Base-by-base conservation (phyloP, 192 early-diverging fungal genomes). In the Podochytrium sp. region DNA sequence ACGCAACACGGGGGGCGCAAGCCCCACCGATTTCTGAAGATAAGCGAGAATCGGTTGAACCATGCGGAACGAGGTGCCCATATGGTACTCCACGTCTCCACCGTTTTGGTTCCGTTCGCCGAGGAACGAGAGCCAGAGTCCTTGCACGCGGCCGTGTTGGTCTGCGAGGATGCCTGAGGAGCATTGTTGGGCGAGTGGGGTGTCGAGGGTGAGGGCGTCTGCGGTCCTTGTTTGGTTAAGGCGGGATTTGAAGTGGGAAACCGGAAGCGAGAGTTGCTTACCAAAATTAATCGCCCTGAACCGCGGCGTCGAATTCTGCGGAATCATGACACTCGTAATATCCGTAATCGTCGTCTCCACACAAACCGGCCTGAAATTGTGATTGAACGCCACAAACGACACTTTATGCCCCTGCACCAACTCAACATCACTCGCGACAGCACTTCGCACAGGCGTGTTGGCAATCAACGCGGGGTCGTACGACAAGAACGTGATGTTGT, bases 401-500 rank as follows among this genome's bases (percentile, higher is more conserved):
- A 84, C 80, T 16, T 66, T 53, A 60, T 84, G 80, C 2, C 94
- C 74, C 33, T 94, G 91, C 4, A 71, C 82, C 1, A 93, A 73
- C 4, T 79, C 75, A 35, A 76, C 80, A 33, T 76, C 56, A 38
- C 89, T 93, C 39, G 95, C 79, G 29, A 80, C 78, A 2, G 88
- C 83, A 2, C 88, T 74, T 35, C 78, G 70, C 12, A 96, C 88
- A 18, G 94, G 91, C 6, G 92, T 94, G 6, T 88, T 76, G 23
- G 92, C 94, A 59, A 96, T 74, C 5, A 91, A 80, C 14, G 61
- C 70, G 29, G 93, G 84, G 56, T 98, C 91, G 73, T 94, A 98
- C 37, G 87, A 87, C 12, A 98, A 37, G 38, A 98, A 84, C 1
- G 91, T 90, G 83, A 92, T 92, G 83, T 95, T 97, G 73, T 95